Evolutionary conservation across 2,329 filamentous ascomycete species (phyloP), one percentile per base, ranked within the genome.

Genomic region (Alternaria viburni): DNA sequence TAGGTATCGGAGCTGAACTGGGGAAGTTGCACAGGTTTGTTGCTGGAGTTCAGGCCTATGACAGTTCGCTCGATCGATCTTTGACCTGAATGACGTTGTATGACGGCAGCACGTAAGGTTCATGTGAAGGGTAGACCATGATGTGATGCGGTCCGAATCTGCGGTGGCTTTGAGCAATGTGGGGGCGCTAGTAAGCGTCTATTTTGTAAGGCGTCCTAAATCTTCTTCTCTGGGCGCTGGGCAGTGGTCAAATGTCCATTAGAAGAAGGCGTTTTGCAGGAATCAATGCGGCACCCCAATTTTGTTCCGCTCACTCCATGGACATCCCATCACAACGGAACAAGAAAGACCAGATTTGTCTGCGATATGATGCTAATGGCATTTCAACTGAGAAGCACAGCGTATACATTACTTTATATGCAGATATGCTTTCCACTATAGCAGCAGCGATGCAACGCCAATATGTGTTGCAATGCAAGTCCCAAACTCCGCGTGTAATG

Each of bases 361-460:
- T 17, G 36, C 10, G 8, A 23, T 52, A 3, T 6, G 3, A 12
- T 52, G 19, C 49, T 17, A 32, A 41, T 7, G 1, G 9, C 28
- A 41, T 25, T 19, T 5, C 21, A 19, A 13, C 9, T 13, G 25
- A 30, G 2, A 59, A 30, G 25, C 49, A 2, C 28, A n/a, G 13
- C 49, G 28, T 52, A 41, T 52, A 52, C 30, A 52, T 52, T 52
- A 52, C 49, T 52, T 17, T 41, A 41, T 41, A 51, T 51, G 49
- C 49, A 51, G 30, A 15, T 51, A 52, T 52, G 49, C 28, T 52
- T 41, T 52, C 49, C 19, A 15, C 11, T 21, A 23, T 52, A 52
- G 30, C 11, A 21, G 30, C 21, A 41, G 8, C 21, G 36, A 52
- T 11, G 49, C 21, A 41, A 52, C 30, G 49, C 30, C 30, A 25